Evolutionary conservation across 2,329 filamentous ascomycete species (phyloP), one percentile per base, ranked within the genome.

Genomic region (Pochonia chlamydosporia): DNA sequence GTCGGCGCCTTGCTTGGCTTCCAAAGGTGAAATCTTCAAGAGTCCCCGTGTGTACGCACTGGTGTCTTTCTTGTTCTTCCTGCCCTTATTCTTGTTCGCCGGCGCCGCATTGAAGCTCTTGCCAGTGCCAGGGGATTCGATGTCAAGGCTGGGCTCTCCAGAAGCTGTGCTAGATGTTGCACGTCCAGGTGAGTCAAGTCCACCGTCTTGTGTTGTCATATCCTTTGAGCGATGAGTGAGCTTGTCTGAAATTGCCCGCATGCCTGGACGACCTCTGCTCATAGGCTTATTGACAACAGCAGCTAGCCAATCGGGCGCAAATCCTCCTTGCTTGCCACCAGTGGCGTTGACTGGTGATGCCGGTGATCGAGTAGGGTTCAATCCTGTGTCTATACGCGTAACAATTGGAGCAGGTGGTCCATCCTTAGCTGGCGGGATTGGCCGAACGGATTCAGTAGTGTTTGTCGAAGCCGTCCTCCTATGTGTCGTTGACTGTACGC

Each of bases 41-140:
- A 97, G 71, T 0, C 93, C 93, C 25, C 88, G 85, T 16, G 84
- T 88, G 66, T 97, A 99, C 1, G 93, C 93, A 59, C 91, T 96
- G 0, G 93, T 99, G 49, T 89, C 85, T 63, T 97, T 95, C 72
- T 99, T 99, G 44, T 83, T 81, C 67, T 92, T 91, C 77, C 84
- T 77, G 59, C 76, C 71, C 47, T 67, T 71, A 58, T 70, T 66
- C 60, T 73, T 69, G 62, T 69, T 75, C 23, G 71, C 64, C 3
- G 73, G 65, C 3, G 76, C 76, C 4, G 69, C 64, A 52, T 71
- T 75, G 4, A 76, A 73, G 37, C 73, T 79, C 63, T 79, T 83
- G 41, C 78, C 74, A 1, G 74, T 70, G 56, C 86, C 85, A 0
- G 83, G 79, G 36, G 86, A 89, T 44, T 92, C 88, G 1, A 91